Percentiles rank a stretch among this genome's conserved stretches.
Conservation (phyloP, 768 basidiomycete species). For the Rubroboletus pulcherrimus region DNA sequence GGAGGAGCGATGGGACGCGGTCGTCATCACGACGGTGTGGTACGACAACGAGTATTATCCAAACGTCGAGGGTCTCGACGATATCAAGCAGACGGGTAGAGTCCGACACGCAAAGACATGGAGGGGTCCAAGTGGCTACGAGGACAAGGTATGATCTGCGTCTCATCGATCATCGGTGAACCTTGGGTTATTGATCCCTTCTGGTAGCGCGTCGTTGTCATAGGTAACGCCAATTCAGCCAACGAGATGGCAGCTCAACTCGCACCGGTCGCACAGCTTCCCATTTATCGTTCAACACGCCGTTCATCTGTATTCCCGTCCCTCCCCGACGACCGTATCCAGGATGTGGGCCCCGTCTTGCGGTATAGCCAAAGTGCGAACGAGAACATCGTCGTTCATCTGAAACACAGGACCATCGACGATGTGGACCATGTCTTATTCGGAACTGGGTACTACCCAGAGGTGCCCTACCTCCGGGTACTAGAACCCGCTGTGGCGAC, state of each 20-base stretch:
- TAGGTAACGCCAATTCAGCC: constrained; percentile 51
- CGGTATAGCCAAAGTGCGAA: constrained; percentile 26
- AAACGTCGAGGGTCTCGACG: constrained; percentile 39
- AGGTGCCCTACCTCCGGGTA: constrained; percentile 40
- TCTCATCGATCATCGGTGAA: neutral
- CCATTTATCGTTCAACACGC: constrained; percentile 47
- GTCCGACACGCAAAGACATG: constrained; percentile 43
- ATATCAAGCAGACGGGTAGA: constrained; percentile 31
- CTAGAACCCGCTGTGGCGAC: neutral
- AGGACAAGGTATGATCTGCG: constrained; percentile 26
- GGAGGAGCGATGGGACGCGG: constrained; percentile 46
- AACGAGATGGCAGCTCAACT: constrained; percentile 52
- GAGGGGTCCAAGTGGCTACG: constrained; percentile 37
- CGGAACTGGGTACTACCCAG: constrained; percentile 46
- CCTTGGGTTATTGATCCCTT: neutral
- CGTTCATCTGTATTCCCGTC: constrained; percentile 40
- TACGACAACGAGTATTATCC: constrained; percentile 47
- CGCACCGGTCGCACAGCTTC: constrained; percentile 33
- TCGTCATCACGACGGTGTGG: constrained; percentile 45
- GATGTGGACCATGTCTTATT: constrained; percentile 43
- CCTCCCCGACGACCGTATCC: constrained; percentile 42
- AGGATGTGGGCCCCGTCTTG: constrained; percentile 40
- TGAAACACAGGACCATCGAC: constrained; percentile 36
- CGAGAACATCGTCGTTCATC: constrained; percentile 32
- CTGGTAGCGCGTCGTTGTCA: constrained; percentile 40